These are phyloP conservation scores for Boletus rex-veris DNA, from an alignment of 768 basidiomycete genomes.

Conservation along the genomic window DNA sequence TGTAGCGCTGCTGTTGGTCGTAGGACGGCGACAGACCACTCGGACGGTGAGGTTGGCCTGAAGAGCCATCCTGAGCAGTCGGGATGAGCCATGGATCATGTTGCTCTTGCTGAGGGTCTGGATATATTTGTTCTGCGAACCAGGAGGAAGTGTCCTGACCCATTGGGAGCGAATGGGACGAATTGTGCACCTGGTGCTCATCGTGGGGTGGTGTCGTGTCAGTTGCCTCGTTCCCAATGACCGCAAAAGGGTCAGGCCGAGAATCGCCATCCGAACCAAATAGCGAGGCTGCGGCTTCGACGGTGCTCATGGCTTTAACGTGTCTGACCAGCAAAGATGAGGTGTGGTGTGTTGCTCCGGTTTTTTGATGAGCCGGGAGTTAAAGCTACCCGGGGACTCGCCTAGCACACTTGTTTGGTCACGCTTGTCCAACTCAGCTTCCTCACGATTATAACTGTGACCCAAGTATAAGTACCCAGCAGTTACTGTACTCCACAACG, in stretches of 20 bases:
- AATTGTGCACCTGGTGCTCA: conserved; percentile 21
- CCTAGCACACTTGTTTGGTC: conserved; percentile 25
- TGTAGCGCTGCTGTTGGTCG: conserved; percentile 31
- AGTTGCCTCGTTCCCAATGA: conserved; percentile 43
- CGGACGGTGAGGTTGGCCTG: conserved; percentile 14
- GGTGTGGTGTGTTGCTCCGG: conserved; percentile 6
- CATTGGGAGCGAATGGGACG: conserved; percentile 28
- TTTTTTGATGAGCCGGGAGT: conserved; percentile 9
- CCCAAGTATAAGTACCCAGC: conserved; percentile 5
- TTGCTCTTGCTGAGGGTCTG: conserved; percentile 23
- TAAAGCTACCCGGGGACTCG: conserved; percentile 1
- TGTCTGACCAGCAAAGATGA: conserved; percentile 18
- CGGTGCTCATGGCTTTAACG: conserved; percentile 52
- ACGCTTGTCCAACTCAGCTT: conserved; percentile 15
- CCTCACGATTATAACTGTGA: conserved; percentile 22
- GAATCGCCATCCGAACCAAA: conserved; percentile 64
- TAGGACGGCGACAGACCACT: conserved; percentile 15
- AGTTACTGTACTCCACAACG: background rate
- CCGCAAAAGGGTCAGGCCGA: conserved; percentile 60
- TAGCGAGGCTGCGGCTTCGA: conserved; percentile 78
- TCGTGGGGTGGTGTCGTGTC: conserved; percentile 30
- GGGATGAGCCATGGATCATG: conserved; percentile 29
- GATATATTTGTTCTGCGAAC: conserved; percentile 36
- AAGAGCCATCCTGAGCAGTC: conserved; percentile 13
- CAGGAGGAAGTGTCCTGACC: conserved; percentile 38